Evolutionary conservation across 805 yeast species (phyloP), one percentile per base, ranked within the genome.

Genomic region (Wickerhamiella alocasiicola): DNA sequence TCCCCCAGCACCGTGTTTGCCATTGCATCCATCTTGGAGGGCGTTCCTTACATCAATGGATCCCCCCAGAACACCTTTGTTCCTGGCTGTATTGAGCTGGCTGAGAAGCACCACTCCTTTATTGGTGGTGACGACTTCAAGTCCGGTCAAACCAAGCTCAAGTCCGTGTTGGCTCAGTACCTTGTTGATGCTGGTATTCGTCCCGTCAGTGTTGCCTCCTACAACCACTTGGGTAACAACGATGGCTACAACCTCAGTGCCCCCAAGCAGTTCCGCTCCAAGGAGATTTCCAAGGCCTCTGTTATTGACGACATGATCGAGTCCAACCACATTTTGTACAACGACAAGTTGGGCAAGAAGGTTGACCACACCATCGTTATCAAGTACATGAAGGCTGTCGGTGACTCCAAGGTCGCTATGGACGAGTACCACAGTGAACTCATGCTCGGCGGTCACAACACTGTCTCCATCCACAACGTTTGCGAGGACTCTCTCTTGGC

Each of bases 41-140:
- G 74, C 31, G 76, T 78, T 45, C 93, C 96, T 41, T 87, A 84
- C 67, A 83, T 87, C 62, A 87, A 87, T 56, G 97, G 96, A 35
- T 84, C 95, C 30, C 97, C 97, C 40, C 97, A 87, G 66, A 87
- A 87, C 69, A 88, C 96, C 40, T 87, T 88, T 66, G 95, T 84
- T 43, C 96, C 96, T 17, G 97, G 97, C 50, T 81, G 80, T 47
- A 72, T 88, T 56, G 85, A 84, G 63, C 73, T 87, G 51, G 94
- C 96, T 36, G 94, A 85, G 63, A 57, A 70, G 53, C 59, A 82
- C 60, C 63, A 71, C 49, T 65, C 81, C 25, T 82, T 79, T 59
- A 85, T 87, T 55, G 97, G 94, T 43, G 97, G 97, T 54, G 97
- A 87, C 63, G 97, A 87, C 64, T 87, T 87, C 72, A 87, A 87